These are phyloP conservation scores for Spizellomyces punctatus DNA, from an alignment of 192 early-diverging fungal genomes.

Conservation along the genomic window DNA sequence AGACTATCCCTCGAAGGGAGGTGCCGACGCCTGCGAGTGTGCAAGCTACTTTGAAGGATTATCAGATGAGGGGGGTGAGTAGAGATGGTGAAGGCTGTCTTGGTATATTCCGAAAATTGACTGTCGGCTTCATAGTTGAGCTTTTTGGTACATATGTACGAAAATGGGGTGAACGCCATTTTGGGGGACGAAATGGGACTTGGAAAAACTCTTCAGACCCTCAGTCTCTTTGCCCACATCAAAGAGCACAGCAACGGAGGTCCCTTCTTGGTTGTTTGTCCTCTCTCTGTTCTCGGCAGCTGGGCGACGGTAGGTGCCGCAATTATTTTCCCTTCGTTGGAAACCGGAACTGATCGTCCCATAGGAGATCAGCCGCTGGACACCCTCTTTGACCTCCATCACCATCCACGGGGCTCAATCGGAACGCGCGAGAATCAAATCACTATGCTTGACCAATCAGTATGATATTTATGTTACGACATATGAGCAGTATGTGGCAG, in stretches of 20 bases:
- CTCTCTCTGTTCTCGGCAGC: conserved; percentile 86
- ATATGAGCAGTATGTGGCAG: conserved; percentile 48
- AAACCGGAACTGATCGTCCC: conserved; percentile 25
- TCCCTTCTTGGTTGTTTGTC: conserved; percentile 85
- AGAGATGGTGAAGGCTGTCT: neutral
- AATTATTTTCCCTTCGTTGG: conserved; percentile 41
- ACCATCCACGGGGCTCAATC: conserved; percentile 66
- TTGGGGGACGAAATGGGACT: conserved; percentile 63
- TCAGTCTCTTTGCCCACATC: conserved; percentile 81
- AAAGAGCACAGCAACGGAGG: conserved; percentile 75
- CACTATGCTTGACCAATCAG: conserved; percentile 20
- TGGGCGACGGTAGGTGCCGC: conserved; percentile 73
- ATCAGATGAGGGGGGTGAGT: conserved; percentile 78
- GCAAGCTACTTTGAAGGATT: conserved; percentile 55
- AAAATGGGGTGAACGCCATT: conserved; percentile 96
- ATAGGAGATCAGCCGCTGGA: conserved; percentile 43
- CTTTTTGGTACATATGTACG: conserved; percentile 89
- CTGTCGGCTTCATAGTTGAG: conserved; percentile 54
- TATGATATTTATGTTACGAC: conserved; percentile 50
- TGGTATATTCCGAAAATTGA: neutral
- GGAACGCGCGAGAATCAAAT: conserved; percentile 40
- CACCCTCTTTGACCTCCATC: conserved; percentile 54
- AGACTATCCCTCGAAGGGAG: conserved; percentile 2
- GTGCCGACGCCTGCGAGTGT: conserved; percentile 18
- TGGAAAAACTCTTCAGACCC: conserved; percentile 90